phyloP scores from a whole-genome alignment of 2,329 filamentous ascomycete species.

The Calonectria crousiana region DNA sequence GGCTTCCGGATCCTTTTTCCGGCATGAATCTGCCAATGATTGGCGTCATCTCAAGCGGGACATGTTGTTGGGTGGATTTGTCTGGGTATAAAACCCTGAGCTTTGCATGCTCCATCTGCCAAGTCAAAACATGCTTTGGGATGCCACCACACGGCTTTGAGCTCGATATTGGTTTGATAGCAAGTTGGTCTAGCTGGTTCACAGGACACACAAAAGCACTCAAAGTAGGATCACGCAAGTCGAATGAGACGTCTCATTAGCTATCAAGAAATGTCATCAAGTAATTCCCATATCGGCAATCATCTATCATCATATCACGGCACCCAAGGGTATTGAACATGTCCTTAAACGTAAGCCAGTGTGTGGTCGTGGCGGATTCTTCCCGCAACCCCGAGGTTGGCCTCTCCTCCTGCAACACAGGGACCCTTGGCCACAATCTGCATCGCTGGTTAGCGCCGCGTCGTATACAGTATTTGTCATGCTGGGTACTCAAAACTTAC shows the following conservation, averaged over 20 bases:
- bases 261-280: neutral
- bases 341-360: slow-evolving; percentile 65
- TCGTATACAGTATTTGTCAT: neutral
- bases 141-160: too few relatives aligned
- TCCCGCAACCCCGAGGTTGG: slow-evolving; percentile 72
- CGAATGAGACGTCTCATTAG: slow-evolving; percentile 6
- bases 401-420: slow-evolving; percentile 77
- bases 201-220: too few relatives aligned
- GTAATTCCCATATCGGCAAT: neutral
- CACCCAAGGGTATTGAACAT: neutral
- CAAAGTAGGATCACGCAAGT: neutral
- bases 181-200: too few relatives aligned
- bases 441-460: slow-evolving; percentile 22
- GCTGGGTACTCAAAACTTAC: slow-evolving; percentile 58
- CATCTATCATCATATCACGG: slow-evolving; percentile 13
- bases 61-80: neutral
- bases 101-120: neutral
- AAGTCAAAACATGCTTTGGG: too few relatives aligned
- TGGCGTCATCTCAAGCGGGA: neutral
- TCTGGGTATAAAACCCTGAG: neutral
- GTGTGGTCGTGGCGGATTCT: slow-evolving; percentile 80
- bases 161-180: too few relatives aligned
- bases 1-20: neutral
- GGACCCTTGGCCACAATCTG: slow-evolving; percentile 80
- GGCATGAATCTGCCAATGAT: neutral